Conservation (phyloP, 1,139 yeast genomes). For the Saccharomyces hybrid region DNA sequence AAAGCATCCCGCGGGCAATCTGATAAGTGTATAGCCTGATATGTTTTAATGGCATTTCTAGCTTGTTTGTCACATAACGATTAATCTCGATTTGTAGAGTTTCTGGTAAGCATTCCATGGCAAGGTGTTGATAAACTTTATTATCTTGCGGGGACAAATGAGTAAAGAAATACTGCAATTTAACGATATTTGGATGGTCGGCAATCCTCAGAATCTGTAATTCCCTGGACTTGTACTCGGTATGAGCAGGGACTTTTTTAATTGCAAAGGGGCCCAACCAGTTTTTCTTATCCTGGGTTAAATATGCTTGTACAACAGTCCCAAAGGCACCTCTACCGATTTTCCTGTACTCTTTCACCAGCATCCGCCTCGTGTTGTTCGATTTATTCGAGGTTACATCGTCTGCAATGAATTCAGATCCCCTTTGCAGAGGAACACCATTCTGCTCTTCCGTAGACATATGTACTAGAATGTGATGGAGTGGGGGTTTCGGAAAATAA, state of each 20-base stretch:
- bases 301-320: slow-evolving; percentile 67
- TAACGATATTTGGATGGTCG: slow-evolving; percentile 70
- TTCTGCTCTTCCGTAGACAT: slow-evolving; percentile 1
- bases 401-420: slow-evolving; percentile 38
- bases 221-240: slow-evolving; percentile 75
- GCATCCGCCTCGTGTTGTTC: slow-evolving; percentile 49
- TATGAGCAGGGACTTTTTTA: slow-evolving; percentile 76
- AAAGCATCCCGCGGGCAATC: slow-evolving; percentile 73
- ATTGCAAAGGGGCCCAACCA: slow-evolving; percentile 80
- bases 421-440: not conserved
- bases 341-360: slow-evolving; percentile 59
- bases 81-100: slow-evolving; percentile 69
- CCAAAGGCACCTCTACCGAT: slow-evolving; percentile 86
- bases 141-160: slow-evolving; percentile 47
- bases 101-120: slow-evolving; percentile 81
- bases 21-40: slow-evolving; percentile 75
- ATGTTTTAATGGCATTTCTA: slow-evolving; percentile 63
- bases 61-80: slow-evolving; percentile 53
- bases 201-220: slow-evolving; percentile 65
- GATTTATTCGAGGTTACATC: slow-evolving; percentile 59
- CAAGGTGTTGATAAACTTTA: slow-evolving; percentile 65
- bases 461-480: not conserved
- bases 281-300: slow-evolving; percentile 33
- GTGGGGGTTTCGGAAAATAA: not conserved
- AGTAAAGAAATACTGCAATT: slow-evolving; percentile 61